phyloP scores from a whole-genome alignment of 2,329 filamentous ascomycete species.

The Verticillium dahliae region DNA sequence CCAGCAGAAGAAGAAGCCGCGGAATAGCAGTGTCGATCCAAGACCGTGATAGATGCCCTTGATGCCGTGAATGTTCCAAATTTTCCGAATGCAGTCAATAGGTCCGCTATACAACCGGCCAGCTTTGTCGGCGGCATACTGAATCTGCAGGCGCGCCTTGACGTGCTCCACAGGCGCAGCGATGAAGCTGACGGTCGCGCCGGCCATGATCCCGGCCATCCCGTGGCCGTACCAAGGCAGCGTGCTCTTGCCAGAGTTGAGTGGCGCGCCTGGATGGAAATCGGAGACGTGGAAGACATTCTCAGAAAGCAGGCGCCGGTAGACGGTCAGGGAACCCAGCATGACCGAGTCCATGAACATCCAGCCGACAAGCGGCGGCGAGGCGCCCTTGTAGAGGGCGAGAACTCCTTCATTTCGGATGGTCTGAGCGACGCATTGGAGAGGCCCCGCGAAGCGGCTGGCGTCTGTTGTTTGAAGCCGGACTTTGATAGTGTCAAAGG shows the following conservation, averaged over 20 bases:
- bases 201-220: constrained; percentile 79
- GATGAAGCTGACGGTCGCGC: constrained; percentile 84
- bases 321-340: constrained; percentile 86
- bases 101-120: constrained; percentile 80
- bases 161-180: constrained; percentile 92
- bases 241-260: constrained; percentile 20
- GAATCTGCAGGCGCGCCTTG: constrained; percentile 88
- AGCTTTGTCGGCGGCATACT: constrained; percentile 76
- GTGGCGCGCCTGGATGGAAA: constrained; percentile 18
- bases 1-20: constrained; percentile 95
- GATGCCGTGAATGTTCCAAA: constrained; percentile 66
- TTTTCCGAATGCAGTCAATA: constrained; percentile 72
- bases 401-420: constrained; percentile 75
- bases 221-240: constrained; percentile 78
- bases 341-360: constrained; percentile 93
- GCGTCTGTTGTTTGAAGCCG: constrained; percentile 80
- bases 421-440: constrained; percentile 81
- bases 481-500: constrained; percentile 96
- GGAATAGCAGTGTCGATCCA: constrained; percentile 77
- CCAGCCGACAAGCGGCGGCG: constrained; percentile 89
- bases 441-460: constrained; percentile 73
- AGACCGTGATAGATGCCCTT: constrained; percentile 81
- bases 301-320: constrained; percentile 76
- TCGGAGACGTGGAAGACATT: constrained; percentile 60
- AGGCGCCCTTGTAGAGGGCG: constrained; percentile 91